Evolutionary conservation across 2,329 filamentous ascomycete genomes (phyloP), one percentile per base, ranked within the genome.

Genomic region (Claviceps quebecensis): DNA sequence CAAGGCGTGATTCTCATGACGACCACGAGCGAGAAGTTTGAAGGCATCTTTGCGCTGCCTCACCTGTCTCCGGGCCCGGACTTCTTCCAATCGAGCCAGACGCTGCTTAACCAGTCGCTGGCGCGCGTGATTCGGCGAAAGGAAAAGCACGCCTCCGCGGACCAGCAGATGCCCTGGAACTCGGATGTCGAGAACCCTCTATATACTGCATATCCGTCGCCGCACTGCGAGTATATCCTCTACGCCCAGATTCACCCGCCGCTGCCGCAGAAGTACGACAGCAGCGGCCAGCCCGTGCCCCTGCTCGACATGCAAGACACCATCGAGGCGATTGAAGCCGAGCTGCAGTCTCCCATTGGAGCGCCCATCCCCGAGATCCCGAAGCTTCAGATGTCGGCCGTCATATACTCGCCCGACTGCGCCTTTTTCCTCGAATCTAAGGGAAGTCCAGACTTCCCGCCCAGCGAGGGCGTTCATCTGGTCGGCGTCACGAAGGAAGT

Each of bases 11-110:
- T 93, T 48, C 71, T 97, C 38, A 71, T 97, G 63, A 87, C 85
- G 1, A 96, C 91, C 0, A 91, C 89, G 47, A 96, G 89, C 65
- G 86, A 95, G 62, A 96, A 95, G 70, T 93, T 93, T 61, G 81
- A 84, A n/a, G 90, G 93, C 44, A 83, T 97, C 52, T 95, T 95
- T 64, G 86, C 83, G 2, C 71, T 97, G 46, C 90, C 93, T 26
- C 89, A 97, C 65, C 76, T 98, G 49, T 74, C 86, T 0, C 76
- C 87, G 0, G 66, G 71, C 19, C 63, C 70, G 3, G 71, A 78
- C 47, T 81, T 76, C 61, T 80, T 80, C 63, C 64, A 69, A 61
- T 74, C 77, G 54, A 74, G 80, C 69, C 65, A 83, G 61, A 70
- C 71, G 48, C 69, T 95, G 16, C 72, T 97, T 38, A 86, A 91